Evolutionary conservation across 345 rosid genomes (phyloP).

Genomic region (Populus tremula): DNA sequence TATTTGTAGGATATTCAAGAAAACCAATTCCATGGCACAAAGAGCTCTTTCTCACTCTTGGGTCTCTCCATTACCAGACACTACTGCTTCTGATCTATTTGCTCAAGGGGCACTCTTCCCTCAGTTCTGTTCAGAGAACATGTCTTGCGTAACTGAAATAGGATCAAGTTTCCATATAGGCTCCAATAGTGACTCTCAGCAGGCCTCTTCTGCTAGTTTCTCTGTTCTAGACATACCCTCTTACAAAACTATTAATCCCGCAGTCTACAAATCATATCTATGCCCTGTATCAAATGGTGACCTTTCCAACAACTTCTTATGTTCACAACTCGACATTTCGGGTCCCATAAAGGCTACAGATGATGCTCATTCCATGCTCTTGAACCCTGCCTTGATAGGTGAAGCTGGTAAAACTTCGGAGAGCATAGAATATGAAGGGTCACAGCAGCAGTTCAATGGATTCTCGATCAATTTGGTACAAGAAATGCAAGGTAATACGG

Average conservation of each 20-base stretch:
- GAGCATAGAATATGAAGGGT: slow-evolving; percentile 31
- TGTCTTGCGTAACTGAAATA: slow-evolving; percentile 48
- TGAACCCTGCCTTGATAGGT: slow-evolving; percentile 21
- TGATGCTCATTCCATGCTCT: slow-evolving; percentile 32
- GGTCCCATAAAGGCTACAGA: slow-evolving; percentile 19
- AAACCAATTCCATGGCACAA: slow-evolving; percentile 67
- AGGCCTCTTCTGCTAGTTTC: slow-evolving; percentile 30
- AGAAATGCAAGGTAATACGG: slow-evolving; percentile 30
- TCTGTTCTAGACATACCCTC: slow-evolving; percentile 27
- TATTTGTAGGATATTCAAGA: slow-evolving; percentile 93
- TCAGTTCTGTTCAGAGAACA: slow-evolving; percentile 44
- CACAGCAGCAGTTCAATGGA: slow-evolving; percentile 26
- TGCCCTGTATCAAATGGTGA: slow-evolving; percentile 31
- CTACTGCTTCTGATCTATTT: slow-evolving; percentile 27
- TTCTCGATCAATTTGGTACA: slow-evolving; percentile 42
- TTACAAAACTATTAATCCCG: slow-evolving; percentile 25
- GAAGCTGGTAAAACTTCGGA: slow-evolving; percentile 21
- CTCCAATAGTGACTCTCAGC: slow-evolving; percentile 28
- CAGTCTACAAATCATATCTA: slow-evolving; percentile 23
- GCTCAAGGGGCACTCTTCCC: slow-evolving; percentile 24
- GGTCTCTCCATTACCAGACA: slow-evolving; percentile 37
- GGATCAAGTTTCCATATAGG: slow-evolving; percentile 38
- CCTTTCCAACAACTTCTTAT: slow-evolving; percentile 32
- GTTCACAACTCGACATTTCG: slow-evolving; percentile 36
- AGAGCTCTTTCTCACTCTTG: slow-evolving; percentile 62